phyloP scores from a whole-genome alignment of 495 filamentous ascomycete genomes.

The Hypoxylon crocopeplum region DNA sequence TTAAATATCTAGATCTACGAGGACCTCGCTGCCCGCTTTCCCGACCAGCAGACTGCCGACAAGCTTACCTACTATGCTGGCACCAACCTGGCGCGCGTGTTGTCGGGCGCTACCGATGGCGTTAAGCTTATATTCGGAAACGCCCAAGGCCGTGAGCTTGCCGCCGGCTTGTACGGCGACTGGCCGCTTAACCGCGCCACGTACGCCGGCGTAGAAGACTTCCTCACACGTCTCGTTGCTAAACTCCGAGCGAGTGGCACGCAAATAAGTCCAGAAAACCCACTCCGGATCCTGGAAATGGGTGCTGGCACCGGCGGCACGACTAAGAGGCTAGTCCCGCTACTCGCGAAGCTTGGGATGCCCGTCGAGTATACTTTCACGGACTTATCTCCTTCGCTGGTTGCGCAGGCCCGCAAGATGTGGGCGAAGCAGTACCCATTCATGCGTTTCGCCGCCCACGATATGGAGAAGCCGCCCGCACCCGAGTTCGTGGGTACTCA shows the following conservation, averaged over 20 bases:
- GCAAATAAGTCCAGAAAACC: neutral
- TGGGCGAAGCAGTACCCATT: constrained; percentile 45
- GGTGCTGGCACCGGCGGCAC: constrained; percentile 52
- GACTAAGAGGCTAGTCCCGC: constrained; percentile 43
- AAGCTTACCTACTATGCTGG: constrained; percentile 50
- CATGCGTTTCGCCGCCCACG: constrained; percentile 50
- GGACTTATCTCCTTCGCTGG: constrained; percentile 53
- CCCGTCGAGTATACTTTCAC: constrained; percentile 47
- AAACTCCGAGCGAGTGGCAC: constrained; percentile 16
- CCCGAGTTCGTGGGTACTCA: constrained; percentile 40
- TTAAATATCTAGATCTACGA: constrained; percentile 30
- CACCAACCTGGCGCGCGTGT: constrained; percentile 42
- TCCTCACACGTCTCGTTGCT: constrained; percentile 40
- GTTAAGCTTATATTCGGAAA: constrained; percentile 53
- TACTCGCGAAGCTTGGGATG: constrained; percentile 42
- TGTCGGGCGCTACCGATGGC: constrained; percentile 50
- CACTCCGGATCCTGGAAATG: constrained; percentile 46
- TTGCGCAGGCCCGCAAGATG: constrained; percentile 45
- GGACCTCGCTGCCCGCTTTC: constrained; percentile 40
- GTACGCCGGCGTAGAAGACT: constrained; percentile 48
- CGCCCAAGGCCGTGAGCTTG: constrained; percentile 49
- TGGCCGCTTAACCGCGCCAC: constrained; percentile 44
- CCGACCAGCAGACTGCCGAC: constrained; percentile 43
- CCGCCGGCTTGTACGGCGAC: constrained; percentile 51
- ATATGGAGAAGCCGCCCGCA: constrained; percentile 45